Evolutionary conservation across 306 rosid genomes (phyloP), one percentile per base, ranked within the genome.

Genomic region (Dicorynia guianensis): DNA sequence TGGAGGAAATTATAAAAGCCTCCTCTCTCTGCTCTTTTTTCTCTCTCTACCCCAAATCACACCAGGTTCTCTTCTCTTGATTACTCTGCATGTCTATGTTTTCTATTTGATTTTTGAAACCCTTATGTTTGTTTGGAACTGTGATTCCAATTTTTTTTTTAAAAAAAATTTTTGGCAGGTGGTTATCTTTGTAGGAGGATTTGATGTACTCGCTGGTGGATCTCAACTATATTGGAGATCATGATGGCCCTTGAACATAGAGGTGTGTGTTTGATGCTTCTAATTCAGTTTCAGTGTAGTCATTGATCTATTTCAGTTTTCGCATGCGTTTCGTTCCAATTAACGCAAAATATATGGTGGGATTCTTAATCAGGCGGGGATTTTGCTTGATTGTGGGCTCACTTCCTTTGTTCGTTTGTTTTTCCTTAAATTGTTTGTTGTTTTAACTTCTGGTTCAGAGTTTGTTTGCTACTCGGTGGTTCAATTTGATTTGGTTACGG

Each of bases 201-300:
- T 95, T 93, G 86, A 93, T 93, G 98, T 87, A 82, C 93, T 77
- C 80, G 86, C 88, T 78, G 80, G 98, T 71, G 88, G 96, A 93
- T 93, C 94, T 90, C 74, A 71, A 73, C 81, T 90, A 72, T 75
- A 82, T 87, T 63, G 79, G 78, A 74, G 93, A 90, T 84, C 96
- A 87, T 83, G 91, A 93, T 84, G 98, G 91, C 94, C 88, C 94
- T 85, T 93, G 94, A 93, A 84, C 87, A 80, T 49, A 77, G 86
- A 79, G 98, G 98, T 93, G 63, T 60, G 68, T 10, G 33, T 56
- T 38, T 69, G 1, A 19, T 57, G 62, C 7, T 18, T 70, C 35
- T 40, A 4, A 59, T 38, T 11, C 36, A 6, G 9, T 15, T 46
- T 43, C 43, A 4, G 35, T 67, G 58, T 62, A 8, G 25, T 17